Evolutionary conservation across 768 basidiomycete species (phyloP), one percentile per base, ranked within the genome.

Genomic region (Trametes maxima): DNA sequence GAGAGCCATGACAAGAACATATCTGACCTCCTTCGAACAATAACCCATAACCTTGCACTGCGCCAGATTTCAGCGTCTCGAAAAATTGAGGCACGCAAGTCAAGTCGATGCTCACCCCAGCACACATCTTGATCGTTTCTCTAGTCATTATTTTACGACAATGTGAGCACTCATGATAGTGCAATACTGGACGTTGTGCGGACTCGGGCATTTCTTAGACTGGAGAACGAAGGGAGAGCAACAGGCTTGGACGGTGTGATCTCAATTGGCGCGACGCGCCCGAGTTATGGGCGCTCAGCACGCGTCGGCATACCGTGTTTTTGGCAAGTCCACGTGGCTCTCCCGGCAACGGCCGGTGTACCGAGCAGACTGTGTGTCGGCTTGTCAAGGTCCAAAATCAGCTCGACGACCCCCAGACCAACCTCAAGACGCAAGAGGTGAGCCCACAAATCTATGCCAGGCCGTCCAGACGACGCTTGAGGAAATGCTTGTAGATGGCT

Each of bases 371-470:
- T 51, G 52, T 49, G 36, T 56, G 48, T 55, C 33, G 39, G 54
- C 24, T 49, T 46, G 55, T 43, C 44, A 53, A 19, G 39, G 51
- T 25, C 47, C 44, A 51, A 53, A 45, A 63, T 54, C 57, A 65
- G 59, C 64, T 59, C 66, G 62, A 64, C 63, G 61, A 61, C 65
- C 62, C 71, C 68, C 59, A 64, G 59, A 62, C 67, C 61, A 64
- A 64, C 68, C 64, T 70, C 67, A 71, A 72, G 65, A 70, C 67
- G 58, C 64, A 69, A 70, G 64, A 73, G 71, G 74, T 74, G 69
- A 72, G 74, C 54, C 40, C 45, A 49, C 35, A 35, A 40, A 59
- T 36, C 42, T 52, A 21, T 46, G 54, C 36, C 57, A 64, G 52
- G 42, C 57, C 42, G 55, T 65, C 33, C 61, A 55, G 39, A 57